A percentile compares a stretch with the other conserved stretches of the same genome.
Conservation (phyloP, 1,284 basidiomycete genomes). For the Cerioporus squamosus region DNA sequence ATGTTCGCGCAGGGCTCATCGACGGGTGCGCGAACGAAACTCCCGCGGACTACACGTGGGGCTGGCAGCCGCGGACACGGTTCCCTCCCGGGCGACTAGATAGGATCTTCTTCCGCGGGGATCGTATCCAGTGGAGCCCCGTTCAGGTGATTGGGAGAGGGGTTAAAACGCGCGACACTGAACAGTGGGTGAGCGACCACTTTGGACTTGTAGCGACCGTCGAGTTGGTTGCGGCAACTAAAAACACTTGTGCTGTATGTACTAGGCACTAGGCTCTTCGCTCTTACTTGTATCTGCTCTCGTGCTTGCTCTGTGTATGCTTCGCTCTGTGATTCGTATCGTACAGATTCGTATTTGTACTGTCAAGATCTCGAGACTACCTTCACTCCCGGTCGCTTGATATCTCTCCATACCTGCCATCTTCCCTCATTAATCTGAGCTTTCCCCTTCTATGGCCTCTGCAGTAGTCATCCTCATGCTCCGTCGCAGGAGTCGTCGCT, state of each 20-base stretch:
- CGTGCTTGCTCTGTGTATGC: background rate
- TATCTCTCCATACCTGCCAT: no score
- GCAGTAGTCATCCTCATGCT: no score
- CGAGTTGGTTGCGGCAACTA: background rate
- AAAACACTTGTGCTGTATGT: background rate
- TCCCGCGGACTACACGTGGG: conserved; percentile 55
- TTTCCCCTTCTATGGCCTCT: no score
- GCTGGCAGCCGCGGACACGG: conserved; percentile 52
- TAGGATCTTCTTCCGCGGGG: conserved; percentile 61
- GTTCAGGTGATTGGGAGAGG: conserved; percentile 63
- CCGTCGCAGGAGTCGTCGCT: no score
- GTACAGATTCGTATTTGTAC: background rate
- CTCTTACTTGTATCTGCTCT: background rate
- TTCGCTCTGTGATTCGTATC: background rate
- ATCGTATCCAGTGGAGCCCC: conserved; percentile 41
- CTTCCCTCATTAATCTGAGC: no score
- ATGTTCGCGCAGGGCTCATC: conserved; percentile 47
- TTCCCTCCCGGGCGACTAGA: conserved; percentile 61
- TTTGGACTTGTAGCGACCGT: conserved; percentile 56
- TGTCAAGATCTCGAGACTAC: background rate
- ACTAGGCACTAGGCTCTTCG: background rate
- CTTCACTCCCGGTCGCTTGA: background rate
- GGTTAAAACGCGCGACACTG: conserved; percentile 42
- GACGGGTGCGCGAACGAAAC: conserved; percentile 57
- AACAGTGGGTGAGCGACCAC: conserved; percentile 66